A percentile compares a stretch with the other conserved stretches of the same genome.
Evolutionary conservation across 805 yeast species (phyloP).

Genomic region (Ogataea pilisensis): DNA sequence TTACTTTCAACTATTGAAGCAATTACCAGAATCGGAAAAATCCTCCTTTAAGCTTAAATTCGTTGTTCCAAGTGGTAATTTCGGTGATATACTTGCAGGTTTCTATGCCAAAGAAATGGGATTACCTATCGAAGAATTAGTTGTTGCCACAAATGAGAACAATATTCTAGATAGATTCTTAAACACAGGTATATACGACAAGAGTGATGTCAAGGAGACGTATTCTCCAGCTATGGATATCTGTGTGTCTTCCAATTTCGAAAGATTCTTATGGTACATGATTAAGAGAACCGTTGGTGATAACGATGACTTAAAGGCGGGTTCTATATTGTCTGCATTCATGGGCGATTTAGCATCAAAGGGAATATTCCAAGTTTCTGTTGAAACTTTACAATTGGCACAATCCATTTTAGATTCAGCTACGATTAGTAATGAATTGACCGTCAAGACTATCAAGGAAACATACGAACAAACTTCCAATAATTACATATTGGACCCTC

Average conservation of each 20-base stretch:
- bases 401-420: conserved; percentile 68
- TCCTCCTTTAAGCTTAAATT: conserved; percentile 55
- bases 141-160: conserved; percentile 94
- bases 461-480: conserved; percentile 55
- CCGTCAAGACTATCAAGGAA: conserved; percentile 71
- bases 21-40: conserved; percentile 26
- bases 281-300: conserved; percentile 66
- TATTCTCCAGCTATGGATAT: conserved; percentile 99
- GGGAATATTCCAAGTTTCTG: conserved; percentile 73
- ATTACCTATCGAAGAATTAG: conserved; percentile 77
- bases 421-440: conserved; percentile 73
- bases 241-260: conserved; percentile 90
- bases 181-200: conserved; percentile 80
- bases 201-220: conserved; percentile 77
- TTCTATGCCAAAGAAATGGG: conserved; percentile 95
- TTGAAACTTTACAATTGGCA: conserved; percentile 62
- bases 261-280: conserved; percentile 92
- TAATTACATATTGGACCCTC: conserved; percentile 90
- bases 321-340: conserved; percentile 66
- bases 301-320: conserved; percentile 64
- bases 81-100: conserved; percentile 97
- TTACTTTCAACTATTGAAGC: conserved; percentile 65
- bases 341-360: conserved; percentile 71
- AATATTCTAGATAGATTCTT: conserved; percentile 93
- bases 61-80: conserved; percentile 97